Conservation (phyloP, 192 early-diverging fungal species). For the Coemansia sp. region DNA sequence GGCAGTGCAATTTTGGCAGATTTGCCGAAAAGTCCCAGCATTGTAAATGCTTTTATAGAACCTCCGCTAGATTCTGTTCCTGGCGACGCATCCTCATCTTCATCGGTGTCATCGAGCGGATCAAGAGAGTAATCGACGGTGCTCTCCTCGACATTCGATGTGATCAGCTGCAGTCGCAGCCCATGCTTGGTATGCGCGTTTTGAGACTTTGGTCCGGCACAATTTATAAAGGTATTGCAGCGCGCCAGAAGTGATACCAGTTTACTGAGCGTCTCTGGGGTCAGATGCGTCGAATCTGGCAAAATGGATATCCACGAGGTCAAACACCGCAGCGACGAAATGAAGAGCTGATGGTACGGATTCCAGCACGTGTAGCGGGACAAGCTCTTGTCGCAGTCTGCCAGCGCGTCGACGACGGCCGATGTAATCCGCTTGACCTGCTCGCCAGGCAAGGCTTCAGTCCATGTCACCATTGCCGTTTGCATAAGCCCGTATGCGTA, state of each 20-base stretch:
- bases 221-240: slow-evolving; percentile 23
- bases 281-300: not conserved
- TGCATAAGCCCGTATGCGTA: slow-evolving; percentile 39
- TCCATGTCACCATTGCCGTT: slow-evolving; percentile 30
- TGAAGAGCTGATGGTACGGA: slow-evolving; percentile 46
- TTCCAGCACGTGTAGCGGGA: slow-evolving; percentile 25
- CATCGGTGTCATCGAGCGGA: not conserved
- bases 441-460: not conserved
- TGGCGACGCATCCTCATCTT: not conserved
- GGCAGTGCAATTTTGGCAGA: slow-evolving; percentile 1
- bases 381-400: slow-evolving; percentile 29
- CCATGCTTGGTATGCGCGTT: not conserved
- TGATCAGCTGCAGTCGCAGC: slow-evolving; percentile 19
- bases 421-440: slow-evolving; percentile 12
- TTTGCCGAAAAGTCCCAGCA: slow-evolving; percentile 4
- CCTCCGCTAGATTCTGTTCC: not conserved
- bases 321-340: slow-evolving; percentile 41
- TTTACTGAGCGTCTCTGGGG: slow-evolving; percentile 4
- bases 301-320: slow-evolving; percentile 28
- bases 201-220: not conserved
- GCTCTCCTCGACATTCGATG: slow-evolving; percentile 9
- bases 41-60: slow-evolving; percentile 1
- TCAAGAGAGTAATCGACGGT: not conserved
- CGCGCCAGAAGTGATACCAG: slow-evolving; percentile 21
- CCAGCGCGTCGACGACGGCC: slow-evolving; percentile 8